Evolutionary conservation across 179 eudicot species (phyloP).

Genomic region (Spergularia azorica): DNA sequence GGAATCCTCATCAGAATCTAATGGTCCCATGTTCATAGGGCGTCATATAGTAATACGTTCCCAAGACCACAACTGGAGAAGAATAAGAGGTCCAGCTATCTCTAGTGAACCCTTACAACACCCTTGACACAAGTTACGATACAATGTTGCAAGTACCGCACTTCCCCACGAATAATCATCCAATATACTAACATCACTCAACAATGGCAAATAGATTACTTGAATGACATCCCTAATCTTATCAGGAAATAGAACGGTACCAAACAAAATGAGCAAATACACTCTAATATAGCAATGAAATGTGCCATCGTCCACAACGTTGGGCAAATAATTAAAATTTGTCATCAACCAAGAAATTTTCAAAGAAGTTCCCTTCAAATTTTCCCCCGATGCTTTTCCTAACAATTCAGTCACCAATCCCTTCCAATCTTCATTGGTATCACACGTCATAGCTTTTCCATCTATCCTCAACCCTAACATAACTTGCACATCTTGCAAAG

Average conservation of each 20-base stretch:
- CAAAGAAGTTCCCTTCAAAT: background rate
- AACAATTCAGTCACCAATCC: background rate
- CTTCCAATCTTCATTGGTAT: background rate
- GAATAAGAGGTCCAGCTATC: background rate
- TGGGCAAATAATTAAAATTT: background rate
- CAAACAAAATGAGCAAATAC: background rate
- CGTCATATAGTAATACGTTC: background rate
- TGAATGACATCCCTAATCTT: background rate
- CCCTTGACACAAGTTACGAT: background rate
- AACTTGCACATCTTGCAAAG: background rate
- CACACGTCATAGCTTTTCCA: background rate
- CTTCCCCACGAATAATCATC: background rate
- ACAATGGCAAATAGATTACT: background rate
- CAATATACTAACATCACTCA: background rate
- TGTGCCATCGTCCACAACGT: background rate
- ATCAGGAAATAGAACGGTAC: too few relatives aligned
- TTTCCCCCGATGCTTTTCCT: background rate
- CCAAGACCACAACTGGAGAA: background rate
- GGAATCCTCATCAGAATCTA: background rate
- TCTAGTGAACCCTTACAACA: background rate
- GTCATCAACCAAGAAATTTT: background rate
- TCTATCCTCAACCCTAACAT: background rate
- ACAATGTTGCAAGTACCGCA: background rate
- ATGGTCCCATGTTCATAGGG: background rate
- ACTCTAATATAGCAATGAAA: background rate